These are phyloP conservation scores for Phoma sp. DNA, from an alignment of 2,329 filamentous ascomycete genomes.

Conservation along the genomic window DNA sequence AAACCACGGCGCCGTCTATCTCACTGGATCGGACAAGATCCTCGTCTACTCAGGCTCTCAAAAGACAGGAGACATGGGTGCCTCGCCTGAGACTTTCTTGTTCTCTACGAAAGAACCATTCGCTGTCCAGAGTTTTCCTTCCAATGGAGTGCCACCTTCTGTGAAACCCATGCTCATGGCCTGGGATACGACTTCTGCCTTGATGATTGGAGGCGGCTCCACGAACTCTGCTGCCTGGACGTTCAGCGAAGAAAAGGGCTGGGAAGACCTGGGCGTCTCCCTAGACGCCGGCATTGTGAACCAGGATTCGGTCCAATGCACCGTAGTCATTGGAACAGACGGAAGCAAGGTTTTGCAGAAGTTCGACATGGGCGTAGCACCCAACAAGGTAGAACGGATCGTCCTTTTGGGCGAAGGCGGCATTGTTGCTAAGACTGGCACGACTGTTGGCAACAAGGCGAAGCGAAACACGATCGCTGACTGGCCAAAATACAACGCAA, in stretches of 20 bases:
- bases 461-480: slow-evolving; percentile 65
- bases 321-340: slow-evolving; percentile 74
- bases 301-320: slow-evolving; percentile 65
- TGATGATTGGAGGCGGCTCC: slow-evolving; percentile 75
- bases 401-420: slow-evolving; percentile 70
- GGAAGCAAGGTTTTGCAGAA: slow-evolving; percentile 78
- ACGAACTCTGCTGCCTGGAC: slow-evolving; percentile 73
- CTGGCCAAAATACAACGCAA: slow-evolving; percentile 82
- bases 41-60: slow-evolving; percentile 81
- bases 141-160: slow-evolving; percentile 62
- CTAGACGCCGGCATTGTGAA: slow-evolving; percentile 67
- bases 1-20: slow-evolving; percentile 77
- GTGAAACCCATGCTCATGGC: slow-evolving; percentile 73
- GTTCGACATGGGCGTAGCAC: slow-evolving; percentile 76
- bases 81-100: slow-evolving; percentile 77
- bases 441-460: slow-evolving; percentile 54
- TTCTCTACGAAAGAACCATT: slow-evolving; percentile 72
- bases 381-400: slow-evolving; percentile 75
- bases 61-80: slow-evolving; percentile 59
- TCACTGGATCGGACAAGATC: slow-evolving; percentile 73
- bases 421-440: slow-evolving; percentile 53
- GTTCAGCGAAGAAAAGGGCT: slow-evolving; percentile 69
- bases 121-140: slow-evolving; percentile 60
- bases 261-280: slow-evolving; percentile 70
- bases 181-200: slow-evolving; percentile 74